Conservation (phyloP, 2,329 filamentous ascomycete species). For the Penicillium hordei region DNA sequence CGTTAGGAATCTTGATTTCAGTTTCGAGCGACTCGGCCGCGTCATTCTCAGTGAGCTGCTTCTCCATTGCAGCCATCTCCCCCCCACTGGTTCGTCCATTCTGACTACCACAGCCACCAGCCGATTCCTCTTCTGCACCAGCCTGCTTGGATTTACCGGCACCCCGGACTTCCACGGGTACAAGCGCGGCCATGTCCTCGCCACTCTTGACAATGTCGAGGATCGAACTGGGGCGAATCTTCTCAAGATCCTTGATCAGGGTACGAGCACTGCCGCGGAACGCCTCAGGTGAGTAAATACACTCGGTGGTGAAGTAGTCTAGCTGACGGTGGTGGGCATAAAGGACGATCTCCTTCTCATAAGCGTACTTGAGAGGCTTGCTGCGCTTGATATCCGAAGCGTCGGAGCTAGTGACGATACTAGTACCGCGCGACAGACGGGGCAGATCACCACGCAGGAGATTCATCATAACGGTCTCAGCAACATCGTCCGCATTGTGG, state of each 20-base stretch:
- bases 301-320: constrained; percentile 98
- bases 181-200: constrained; percentile 92
- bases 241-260: constrained; percentile 92
- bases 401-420: constrained; percentile 76
- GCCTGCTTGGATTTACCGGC: constrained; percentile 23
- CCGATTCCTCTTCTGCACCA: constrained; percentile 50
- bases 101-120: constrained; percentile 72
- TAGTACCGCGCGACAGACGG: constrained; percentile 81
- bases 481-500: constrained; percentile 96
- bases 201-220: constrained; percentile 92
- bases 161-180: constrained; percentile 58
- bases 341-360: constrained; percentile 97
- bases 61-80: constrained; percentile 82
- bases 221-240: constrained; percentile 89
- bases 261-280: constrained; percentile 89
- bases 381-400: constrained; percentile 89
- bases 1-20: constrained; percentile 56
- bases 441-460: constrained; percentile 86
- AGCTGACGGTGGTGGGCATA: constrained; percentile 96
- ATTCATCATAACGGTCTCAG: constrained; percentile 98
- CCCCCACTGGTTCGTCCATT: constrained; percentile 67
- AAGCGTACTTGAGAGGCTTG: constrained; percentile 96
- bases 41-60: constrained; percentile 65
- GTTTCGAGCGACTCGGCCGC: constrained; percentile 61
- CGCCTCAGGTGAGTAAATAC: constrained; percentile 95